A percentile compares a stretch with the other conserved stretches of the same genome.
These are phyloP conservation scores for Bipolaris cookei DNA, from an alignment of 2,329 filamentous ascomycete species.

Conservation along the genomic window DNA sequence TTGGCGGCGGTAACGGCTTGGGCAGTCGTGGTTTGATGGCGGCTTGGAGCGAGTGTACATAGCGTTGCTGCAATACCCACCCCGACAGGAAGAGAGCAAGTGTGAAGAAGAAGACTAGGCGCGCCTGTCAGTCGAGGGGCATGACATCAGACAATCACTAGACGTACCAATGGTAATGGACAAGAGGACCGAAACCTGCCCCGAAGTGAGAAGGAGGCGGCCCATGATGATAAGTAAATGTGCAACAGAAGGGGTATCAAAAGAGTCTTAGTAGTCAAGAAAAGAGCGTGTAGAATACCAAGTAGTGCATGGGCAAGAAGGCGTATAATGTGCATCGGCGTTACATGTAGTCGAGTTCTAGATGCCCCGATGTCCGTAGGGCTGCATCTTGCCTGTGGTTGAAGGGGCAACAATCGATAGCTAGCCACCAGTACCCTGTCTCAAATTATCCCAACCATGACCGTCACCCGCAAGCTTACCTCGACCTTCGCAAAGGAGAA, in stretches of 20 bases:
- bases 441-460: conserved; percentile 23
- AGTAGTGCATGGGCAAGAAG: conserved; percentile 28
- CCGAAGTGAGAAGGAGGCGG: conserved; percentile 68
- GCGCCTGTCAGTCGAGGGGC: not conserved
- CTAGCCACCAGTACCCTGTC: conserved; percentile 10
- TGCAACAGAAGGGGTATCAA: conserved; percentile 26
- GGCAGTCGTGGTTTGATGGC: conserved; percentile 67
- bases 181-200: conserved; percentile 72
- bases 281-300: conserved; percentile 18
- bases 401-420: conserved; percentile 42
- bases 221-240: conserved; percentile 28
- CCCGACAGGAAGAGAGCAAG: conserved; percentile 84
- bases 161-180: conserved; percentile 68
- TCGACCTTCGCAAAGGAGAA: not conserved
- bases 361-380: conserved; percentile 20
- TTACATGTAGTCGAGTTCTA: conserved; percentile 31
- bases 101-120: conserved; percentile 74
- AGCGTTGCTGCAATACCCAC: conserved; percentile 86
- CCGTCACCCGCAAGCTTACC: conserved; percentile 5
- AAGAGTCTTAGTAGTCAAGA: conserved; percentile 17
- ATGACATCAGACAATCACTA: not conserved
- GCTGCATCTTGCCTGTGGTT: conserved; percentile 27
- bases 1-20: conserved; percentile 44
- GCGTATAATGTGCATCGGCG: conserved; percentile 30
- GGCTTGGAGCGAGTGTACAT: conserved; percentile 75